phyloP scores from a whole-genome alignment of 108 stramenopile species.

The Cyclotella sp. region DNA sequence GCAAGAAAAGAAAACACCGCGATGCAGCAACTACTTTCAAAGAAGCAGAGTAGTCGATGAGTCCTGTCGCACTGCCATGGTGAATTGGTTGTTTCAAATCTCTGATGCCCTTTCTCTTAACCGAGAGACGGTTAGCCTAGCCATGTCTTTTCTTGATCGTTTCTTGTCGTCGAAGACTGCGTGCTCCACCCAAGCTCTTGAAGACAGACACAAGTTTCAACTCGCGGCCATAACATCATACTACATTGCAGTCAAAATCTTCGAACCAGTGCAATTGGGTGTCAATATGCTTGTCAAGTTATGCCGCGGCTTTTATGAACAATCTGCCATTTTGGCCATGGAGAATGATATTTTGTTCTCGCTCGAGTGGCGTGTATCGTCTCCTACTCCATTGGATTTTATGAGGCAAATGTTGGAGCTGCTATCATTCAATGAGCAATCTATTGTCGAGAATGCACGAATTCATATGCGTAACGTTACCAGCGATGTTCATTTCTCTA shows the following conservation, averaged over 20 bases:
- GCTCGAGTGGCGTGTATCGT: slow-evolving; percentile 47
- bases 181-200: slow-evolving; percentile 10
- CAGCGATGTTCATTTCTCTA: slow-evolving; percentile 16
- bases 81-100: slow-evolving; percentile 45
- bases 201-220: slow-evolving; percentile 56
- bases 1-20: slow-evolving; percentile 21
- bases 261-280: slow-evolving; percentile 54
- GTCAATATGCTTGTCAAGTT: slow-evolving; percentile 37
- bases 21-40: slow-evolving; percentile 35
- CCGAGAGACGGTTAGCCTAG: slow-evolving; percentile 64
- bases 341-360: slow-evolving; percentile 49
- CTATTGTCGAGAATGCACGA: background rate
- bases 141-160: slow-evolving; percentile 61
- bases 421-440: slow-evolving; percentile 12
- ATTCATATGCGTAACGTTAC: slow-evolving; percentile 26
- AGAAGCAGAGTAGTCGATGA: slow-evolving; percentile 21
- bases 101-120: slow-evolving; percentile 32
- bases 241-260: slow-evolving; percentile 78
- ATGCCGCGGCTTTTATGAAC: slow-evolving; percentile 38
- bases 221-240: slow-evolving; percentile 73
- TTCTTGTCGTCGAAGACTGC: slow-evolving; percentile 37
- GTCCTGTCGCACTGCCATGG: slow-evolving; percentile 46
- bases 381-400: slow-evolving; percentile 51
- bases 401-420: slow-evolving; percentile 39
- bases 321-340: slow-evolving; percentile 35